Base-by-base conservation (phyloP, 805 yeast genomes). In the Candida xiaguanensis region DNA sequence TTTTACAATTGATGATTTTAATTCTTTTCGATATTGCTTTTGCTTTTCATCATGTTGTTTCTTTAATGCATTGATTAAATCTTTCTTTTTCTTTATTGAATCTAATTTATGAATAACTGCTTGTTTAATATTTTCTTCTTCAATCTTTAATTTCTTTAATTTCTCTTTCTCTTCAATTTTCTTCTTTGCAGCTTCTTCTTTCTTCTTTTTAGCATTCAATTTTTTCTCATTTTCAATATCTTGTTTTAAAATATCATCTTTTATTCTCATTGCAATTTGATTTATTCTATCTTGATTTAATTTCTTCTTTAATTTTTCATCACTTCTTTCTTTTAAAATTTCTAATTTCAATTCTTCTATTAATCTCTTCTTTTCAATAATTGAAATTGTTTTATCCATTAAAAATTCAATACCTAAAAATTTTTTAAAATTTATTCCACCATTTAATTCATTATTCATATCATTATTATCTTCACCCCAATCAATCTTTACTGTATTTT, bases 381-480 rank as follows among this genome's bases (percentile, higher is more conserved):
- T 22, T 22, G 36, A 32, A 8, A 14, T 32, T 32, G 15, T 32
- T 14, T 32, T 32, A 15, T 32, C 15, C 3, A 32, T 13, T 23
- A 32, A 5, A n/a, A 12, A 14, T 8, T 6, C 8, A 6, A 32
- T 32, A 23, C 28, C 28, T 16, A 23, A 4, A 22, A 32, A 14
- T n/a, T 23, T 7, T 15, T 14, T 28, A 5, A 28, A 28, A 28
- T 20, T 20, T 18, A 18, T 8, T 16, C 8, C 4, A 16, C 9
- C 11, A n/a, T n/a, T n/a, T n/a, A n/a, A n/a, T 29, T 34, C 34
- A 19, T 29, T 28, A 8, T 23, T 18, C 16, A 15, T 18, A n/a
- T n/a, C 16, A 23, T 29, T 12, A 14, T 34, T 34, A 4, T 8
- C 26, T 26, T 40, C 36, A 11, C 36, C 36, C 36, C 36, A 32